Percentiles rank a stretch among this genome's conserved stretches.
Conservation (phyloP, 805 yeast genomes). For the Clavispora asparagi region DNA sequence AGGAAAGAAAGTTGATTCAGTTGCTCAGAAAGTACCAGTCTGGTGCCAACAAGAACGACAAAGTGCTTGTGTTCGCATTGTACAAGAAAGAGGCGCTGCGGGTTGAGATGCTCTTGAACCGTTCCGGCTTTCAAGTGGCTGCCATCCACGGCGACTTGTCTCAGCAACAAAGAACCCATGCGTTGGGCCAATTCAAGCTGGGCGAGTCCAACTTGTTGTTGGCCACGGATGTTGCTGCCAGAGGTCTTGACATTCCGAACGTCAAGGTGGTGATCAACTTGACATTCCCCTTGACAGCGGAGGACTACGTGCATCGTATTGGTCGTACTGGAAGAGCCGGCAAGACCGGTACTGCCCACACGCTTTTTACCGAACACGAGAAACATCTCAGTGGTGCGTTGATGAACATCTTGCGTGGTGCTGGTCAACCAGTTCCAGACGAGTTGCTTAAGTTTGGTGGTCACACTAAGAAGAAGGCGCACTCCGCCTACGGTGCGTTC, state of each 20-base stretch:
- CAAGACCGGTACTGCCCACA: slow-evolving; percentile 88
- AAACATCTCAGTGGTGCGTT: slow-evolving; percentile 94
- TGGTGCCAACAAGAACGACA: slow-evolving; percentile 63
- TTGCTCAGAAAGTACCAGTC: slow-evolving; percentile 71
- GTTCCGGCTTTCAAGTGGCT: slow-evolving; percentile 75
- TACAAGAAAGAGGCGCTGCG: slow-evolving; percentile 96
- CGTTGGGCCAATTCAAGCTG: slow-evolving; percentile 76
- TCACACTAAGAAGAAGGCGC: slow-evolving; percentile 96
- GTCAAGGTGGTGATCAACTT: slow-evolving; percentile 92
- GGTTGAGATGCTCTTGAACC: slow-evolving; percentile 68
- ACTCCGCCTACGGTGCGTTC: slow-evolving; percentile 97
- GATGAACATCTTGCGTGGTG: slow-evolving; percentile 87
- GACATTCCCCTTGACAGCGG: slow-evolving; percentile 94
- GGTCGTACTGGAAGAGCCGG: slow-evolving; percentile 99
- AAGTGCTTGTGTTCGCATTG: slow-evolving; percentile 85
- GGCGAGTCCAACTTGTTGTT: slow-evolving; percentile 73
- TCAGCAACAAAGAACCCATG: slow-evolving; percentile 87
- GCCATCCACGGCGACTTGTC: slow-evolving; percentile 96
- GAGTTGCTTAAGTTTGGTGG: slow-evolving; percentile 93
- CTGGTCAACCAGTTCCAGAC: slow-evolving; percentile 92
- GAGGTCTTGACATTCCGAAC: slow-evolving; percentile 96
- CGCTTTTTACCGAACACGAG: slow-evolving; percentile 94
- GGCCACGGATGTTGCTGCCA: slow-evolving; percentile 98
- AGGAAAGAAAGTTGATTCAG: slow-evolving; percentile 71
- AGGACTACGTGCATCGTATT: slow-evolving; percentile 94